Base-by-base conservation (phyloP, 2,329 filamentous ascomycete species). In the Alternaria sp. region DNA sequence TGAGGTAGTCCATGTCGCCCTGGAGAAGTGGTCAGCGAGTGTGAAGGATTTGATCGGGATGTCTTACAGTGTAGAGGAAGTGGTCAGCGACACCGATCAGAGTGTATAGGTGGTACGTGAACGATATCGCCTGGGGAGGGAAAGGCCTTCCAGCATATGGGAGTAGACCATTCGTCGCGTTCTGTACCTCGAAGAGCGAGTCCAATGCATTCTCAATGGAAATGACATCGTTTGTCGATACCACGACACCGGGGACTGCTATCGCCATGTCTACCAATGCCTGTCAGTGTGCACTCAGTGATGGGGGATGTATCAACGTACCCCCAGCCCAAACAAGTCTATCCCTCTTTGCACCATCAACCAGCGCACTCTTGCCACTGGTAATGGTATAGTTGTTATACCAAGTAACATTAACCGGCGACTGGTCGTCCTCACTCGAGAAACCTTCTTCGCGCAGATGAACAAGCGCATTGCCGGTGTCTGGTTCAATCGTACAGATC, bases 321-420 rank as follows among this genome's bases (percentile, higher is more conserved):
- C 73, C 76, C 1, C 88, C 88, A 11, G 87, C 84, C 87, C 87
- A 90, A 3, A 89, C 84, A 17, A 87, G 79, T 9, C 86, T 82
- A 68, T 89, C 87, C 30, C 87, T 81, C 71, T 89, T 89, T 1
- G 86, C 85, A 13, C 87, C 87, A 71, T 89, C 87, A 1, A 80
- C 78, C 9, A 83, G 65, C 5, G 73, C 71, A 15, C 76, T 79
- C 0, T 67, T 74, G 0, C 80, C 80, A n/a, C 80, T 79, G 0
- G 80, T 76, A 47, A 83, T 81, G 0, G 81, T 82, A 21, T 71
- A 75, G 50, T 82, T 83, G 65, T 76, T 72, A 28, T 79, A 82
- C 81, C 81, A 83, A 2, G 77, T 76, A 13, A 78, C 73, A 43
- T 80, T 77, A 4, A 70, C 70, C 1, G 68, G 68, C 32, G 76